A percentile compares a stretch with the other conserved stretches of the same genome.
These are phyloP conservation scores for Debaryomyces fabryi DNA, from an alignment of 1,139 yeast species.

Conservation along the genomic window DNA sequence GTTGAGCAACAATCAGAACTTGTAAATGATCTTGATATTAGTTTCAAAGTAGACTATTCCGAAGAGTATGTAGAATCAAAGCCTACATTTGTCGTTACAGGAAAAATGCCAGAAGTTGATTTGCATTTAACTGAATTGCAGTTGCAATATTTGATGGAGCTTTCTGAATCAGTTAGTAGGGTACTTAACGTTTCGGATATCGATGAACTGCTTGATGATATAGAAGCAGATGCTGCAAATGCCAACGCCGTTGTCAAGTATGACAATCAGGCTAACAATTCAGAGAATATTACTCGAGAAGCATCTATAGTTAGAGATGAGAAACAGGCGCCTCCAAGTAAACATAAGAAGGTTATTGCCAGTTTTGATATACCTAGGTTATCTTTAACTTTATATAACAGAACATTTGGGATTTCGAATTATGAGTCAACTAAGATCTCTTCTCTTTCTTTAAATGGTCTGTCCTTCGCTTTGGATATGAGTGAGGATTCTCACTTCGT, in stretches of 20 bases:
- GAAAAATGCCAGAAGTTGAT: slow-evolving; percentile 67
- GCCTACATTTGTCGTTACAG: slow-evolving; percentile 59
- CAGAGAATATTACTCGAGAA: background rate
- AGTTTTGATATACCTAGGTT: slow-evolving; percentile 63
- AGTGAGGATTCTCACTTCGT: slow-evolving; percentile 58
- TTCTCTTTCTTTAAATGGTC: slow-evolving; percentile 61
- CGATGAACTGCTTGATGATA: slow-evolving; percentile 46
- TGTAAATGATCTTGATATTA: slow-evolving; percentile 68
- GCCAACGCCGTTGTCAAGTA: slow-evolving; percentile 49
- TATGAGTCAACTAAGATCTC: slow-evolving; percentile 56
- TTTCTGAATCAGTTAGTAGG: slow-evolving; percentile 59
- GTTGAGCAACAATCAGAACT: slow-evolving; percentile 61
- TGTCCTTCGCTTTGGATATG: slow-evolving; percentile 54
- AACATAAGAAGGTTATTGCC: slow-evolving; percentile 48
- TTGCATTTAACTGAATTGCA: slow-evolving; percentile 80
- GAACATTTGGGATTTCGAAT: slow-evolving; percentile 46
- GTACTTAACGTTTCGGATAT: slow-evolving; percentile 52
- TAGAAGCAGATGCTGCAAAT: slow-evolving; percentile 64
- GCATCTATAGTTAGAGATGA: background rate
- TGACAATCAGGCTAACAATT: background rate
- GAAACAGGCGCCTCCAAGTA: slow-evolving; percentile 21
- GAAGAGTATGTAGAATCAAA: slow-evolving; percentile 40
- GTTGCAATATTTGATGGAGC: slow-evolving; percentile 56
- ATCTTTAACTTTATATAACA: slow-evolving; percentile 64
- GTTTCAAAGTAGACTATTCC: slow-evolving; percentile 60